Conservation (phyloP, 1,284 basidiomycete genomes). For the Trametes versicolor region DNA sequence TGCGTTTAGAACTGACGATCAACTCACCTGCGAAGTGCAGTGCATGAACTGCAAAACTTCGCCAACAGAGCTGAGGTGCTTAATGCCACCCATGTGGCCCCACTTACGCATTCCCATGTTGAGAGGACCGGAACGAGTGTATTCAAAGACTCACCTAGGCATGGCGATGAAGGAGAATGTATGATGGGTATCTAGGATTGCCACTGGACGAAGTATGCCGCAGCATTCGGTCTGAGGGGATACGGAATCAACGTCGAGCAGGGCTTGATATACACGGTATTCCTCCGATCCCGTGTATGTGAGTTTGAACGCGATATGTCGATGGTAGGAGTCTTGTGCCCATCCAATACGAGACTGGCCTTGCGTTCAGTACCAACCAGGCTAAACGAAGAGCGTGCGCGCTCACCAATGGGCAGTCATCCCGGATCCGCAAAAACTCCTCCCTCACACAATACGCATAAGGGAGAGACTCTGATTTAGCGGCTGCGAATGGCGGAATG, state of each 20-base stretch:
- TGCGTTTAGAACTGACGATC: too few species aligned
- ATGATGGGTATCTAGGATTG: constrained; percentile 12
- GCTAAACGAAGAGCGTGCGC: too few species aligned
- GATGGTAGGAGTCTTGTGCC: background rate
- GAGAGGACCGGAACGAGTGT: background rate
- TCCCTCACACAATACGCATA: background rate
- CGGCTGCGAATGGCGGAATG: background rate
- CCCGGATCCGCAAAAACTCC: background rate
- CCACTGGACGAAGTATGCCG: constrained; percentile 14
- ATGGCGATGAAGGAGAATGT: constrained; percentile 15
- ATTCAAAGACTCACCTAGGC: constrained; percentile 10
- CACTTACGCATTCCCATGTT: constrained; percentile 1
- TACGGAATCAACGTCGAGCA: constrained; percentile 2
- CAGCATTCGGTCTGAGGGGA: constrained; percentile 1
- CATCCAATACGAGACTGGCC: background rate
- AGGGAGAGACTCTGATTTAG: background rate
- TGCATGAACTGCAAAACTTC: constrained; percentile 11
- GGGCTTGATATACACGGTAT: constrained; percentile 4
- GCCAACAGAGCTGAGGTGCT: constrained; percentile 6
- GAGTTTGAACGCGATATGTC: constrained; percentile 4
- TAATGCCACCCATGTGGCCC: background rate
- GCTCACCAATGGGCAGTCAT: background rate
- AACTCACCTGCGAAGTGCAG: constrained; percentile 15
- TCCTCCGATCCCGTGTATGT: constrained; percentile 3
- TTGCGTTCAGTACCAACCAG: too few species aligned